Base-by-base conservation (phyloP, 2,329 filamentous ascomycete species). In the Pezicula radicicola region DNA sequence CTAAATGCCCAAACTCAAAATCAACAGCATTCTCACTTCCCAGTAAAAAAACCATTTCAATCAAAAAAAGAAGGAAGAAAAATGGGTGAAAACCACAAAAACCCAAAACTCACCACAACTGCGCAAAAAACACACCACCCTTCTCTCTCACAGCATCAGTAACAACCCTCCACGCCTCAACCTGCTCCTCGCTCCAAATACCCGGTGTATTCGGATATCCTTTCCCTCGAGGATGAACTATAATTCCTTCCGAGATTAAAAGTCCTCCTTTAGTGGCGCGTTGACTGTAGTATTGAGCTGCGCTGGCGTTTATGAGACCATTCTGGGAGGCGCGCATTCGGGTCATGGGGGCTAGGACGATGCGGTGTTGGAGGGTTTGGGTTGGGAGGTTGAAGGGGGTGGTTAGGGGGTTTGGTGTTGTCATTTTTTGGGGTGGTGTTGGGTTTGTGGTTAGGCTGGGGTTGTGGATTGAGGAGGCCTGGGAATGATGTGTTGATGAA, bases 201-300 rank as follows among this genome's bases (percentile, higher is more conserved):
- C 77, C 78, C 0, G 81, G 80, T 4, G 75, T 71, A 56, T 77
- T 74, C 28, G 70, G 57, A 59, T 73, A 75, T 21, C 75, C 73
- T 44, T 73, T 73, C 37, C 66, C 74, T 60, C 70, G 68, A 7
- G 69, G 58, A 44, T 46, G 30, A 61, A 83, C 77, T 27, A 76
- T 69, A 5, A 79, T 79, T 0, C 73, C 81, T 63, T 86, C 83
- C 4, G 76, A 77, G 58, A 86, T 76, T 42, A 86, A 64, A 2
- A 86, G 68, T 1, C 77, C 80, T 19, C 78, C 78, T 13, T 68
- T 67, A 12, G 68, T 67, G 15, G 70, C 72, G 12, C 79, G 72
- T 59, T 81, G 76, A 30, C 65, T 62, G 62, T 80, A 81, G 66
- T 80, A 76, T 45, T 77, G 70, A 15, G 67, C 65, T 3, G 74